A percentile compares a stretch with the other conserved stretches of the same genome.
phyloP scores from a whole-genome alignment of 805 yeast species.

The Zygosaccharomyces bisporus region DNA sequence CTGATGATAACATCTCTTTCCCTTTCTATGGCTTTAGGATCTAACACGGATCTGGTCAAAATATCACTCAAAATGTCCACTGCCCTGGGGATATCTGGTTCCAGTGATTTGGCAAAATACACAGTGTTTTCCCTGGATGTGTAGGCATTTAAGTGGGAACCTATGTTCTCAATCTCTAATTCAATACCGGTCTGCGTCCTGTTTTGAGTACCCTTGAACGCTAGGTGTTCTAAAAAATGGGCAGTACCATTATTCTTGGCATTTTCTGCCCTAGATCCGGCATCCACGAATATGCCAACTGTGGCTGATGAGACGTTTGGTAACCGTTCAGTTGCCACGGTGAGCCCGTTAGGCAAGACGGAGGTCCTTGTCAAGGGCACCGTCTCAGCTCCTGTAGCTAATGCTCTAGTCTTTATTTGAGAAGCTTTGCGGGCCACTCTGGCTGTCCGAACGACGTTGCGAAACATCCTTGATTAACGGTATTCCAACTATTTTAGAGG shows the following conservation, averaged over 20 bases:
- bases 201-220: constrained; percentile 87
- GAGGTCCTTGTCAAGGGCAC: constrained; percentile 59
- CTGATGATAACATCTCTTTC: constrained; percentile 95
- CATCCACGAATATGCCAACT: constrained; percentile 97
- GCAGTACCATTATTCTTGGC: constrained; percentile 88
- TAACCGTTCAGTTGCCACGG: constrained; percentile 85
- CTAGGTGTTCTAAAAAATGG: constrained; percentile 92
- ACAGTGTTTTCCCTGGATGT: constrained; percentile 97
- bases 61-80: constrained; percentile 88
- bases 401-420: background rate
- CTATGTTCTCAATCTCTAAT: constrained; percentile 90
- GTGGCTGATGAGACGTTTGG: constrained; percentile 93
- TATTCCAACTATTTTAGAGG: background rate
- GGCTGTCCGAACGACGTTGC: constrained; percentile 1
- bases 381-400: constrained; percentile 1
- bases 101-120: constrained; percentile 85
- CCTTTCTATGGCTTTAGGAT: constrained; percentile 80
- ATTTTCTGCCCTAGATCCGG: constrained; percentile 96
- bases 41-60: constrained; percentile 79
- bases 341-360: constrained; percentile 81
- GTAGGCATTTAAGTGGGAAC: constrained; percentile 97
- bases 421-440: background rate
- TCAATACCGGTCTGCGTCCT: constrained; percentile 82
- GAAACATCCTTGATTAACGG: constrained; percentile 1
- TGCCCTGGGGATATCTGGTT: constrained; percentile 75